phyloP scores from a whole-genome alignment of 1,284 basidiomycete species.

The Gymnopus androsaceus region DNA sequence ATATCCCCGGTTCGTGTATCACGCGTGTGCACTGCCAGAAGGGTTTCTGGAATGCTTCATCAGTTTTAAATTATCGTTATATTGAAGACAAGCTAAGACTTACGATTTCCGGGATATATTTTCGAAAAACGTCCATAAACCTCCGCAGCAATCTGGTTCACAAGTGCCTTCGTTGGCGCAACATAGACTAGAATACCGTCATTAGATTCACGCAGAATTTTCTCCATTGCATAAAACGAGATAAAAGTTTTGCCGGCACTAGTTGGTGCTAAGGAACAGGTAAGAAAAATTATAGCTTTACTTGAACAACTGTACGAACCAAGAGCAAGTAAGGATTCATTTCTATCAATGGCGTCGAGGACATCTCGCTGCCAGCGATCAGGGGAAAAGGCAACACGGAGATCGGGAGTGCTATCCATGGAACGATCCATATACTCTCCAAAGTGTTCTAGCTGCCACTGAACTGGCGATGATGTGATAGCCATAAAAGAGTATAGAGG shows the following conservation, averaged over 20 bases:
- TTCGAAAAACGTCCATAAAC: constrained; percentile 71
- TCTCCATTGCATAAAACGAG: constrained; percentile 76
- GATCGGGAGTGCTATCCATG: constrained; percentile 62
- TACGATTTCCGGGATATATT: constrained; percentile 49
- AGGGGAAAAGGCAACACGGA: constrained; percentile 62
- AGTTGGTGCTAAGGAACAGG: constrained; percentile 50
- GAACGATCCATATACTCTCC: constrained; percentile 73
- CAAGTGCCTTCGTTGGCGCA: constrained; percentile 73
- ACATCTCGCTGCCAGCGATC: constrained; percentile 73
- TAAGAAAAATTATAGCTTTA: background rate
- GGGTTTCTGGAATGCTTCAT: constrained; percentile 53
- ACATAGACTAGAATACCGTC: constrained; percentile 72
- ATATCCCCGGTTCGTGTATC: constrained; percentile 67
- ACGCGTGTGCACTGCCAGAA: constrained; percentile 70
- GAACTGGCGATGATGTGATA: constrained; percentile 54
- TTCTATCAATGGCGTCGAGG: constrained; percentile 60
- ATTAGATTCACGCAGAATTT: constrained; percentile 58
- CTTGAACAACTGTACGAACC: constrained; percentile 40
- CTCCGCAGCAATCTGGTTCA: constrained; percentile 69
- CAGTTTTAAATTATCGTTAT: constrained; percentile 27
- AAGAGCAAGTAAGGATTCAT: constrained; percentile 64
- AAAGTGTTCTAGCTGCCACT: constrained; percentile 70
- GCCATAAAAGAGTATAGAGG: constrained; percentile 53
- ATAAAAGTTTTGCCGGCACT: constrained; percentile 78
- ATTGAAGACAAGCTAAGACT: constrained; percentile 22